Conservation (phyloP, 2,329 filamentous ascomycete species). For the Curvularia eragrostidis region DNA sequence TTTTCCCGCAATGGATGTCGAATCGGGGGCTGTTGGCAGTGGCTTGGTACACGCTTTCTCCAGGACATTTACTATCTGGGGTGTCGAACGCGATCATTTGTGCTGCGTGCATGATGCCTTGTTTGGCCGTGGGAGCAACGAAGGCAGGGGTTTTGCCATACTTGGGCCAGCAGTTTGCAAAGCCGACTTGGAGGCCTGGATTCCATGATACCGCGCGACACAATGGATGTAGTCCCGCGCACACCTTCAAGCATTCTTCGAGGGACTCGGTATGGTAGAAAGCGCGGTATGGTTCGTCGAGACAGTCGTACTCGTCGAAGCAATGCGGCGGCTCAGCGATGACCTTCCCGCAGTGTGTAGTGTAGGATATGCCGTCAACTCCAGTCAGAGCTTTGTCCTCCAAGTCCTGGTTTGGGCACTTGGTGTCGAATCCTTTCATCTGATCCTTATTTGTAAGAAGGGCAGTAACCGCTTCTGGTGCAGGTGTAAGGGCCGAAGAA, state of each 20-base stretch:
- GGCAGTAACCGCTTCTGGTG: constrained; percentile 28
- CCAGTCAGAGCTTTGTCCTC: constrained; percentile 31
- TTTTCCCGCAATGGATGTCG: constrained; percentile 40
- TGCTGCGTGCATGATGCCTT: constrained; percentile 35
- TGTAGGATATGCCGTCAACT: constrained; percentile 35
- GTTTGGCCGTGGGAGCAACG: constrained; percentile 7
- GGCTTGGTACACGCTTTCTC: constrained; percentile 19
- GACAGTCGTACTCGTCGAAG: constrained; percentile 30
- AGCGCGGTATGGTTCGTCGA: constrained; percentile 23
- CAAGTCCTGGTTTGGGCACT: constrained; percentile 34
- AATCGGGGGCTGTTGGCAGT: constrained; percentile 27
- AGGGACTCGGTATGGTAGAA: constrained; percentile 40
- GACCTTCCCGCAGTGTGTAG: constrained; percentile 37
- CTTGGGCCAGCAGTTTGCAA: constrained; percentile 45
- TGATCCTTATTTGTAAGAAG: constrained; percentile 26
- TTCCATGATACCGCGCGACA: constrained; percentile 41
- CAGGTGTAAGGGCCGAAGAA: constrained; percentile 14
- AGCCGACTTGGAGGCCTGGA: constrained; percentile 37
- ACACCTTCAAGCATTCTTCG: constrained; percentile 38
- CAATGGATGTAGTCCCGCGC: constrained; percentile 37
- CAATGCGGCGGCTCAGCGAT: constrained; percentile 28
- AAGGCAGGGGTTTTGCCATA: constrained; percentile 23
- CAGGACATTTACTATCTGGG: constrained; percentile 31
- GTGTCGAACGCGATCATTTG: constrained; percentile 34
- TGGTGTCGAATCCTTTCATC: constrained; percentile 27